phyloP scores from a whole-genome alignment of 208 protist species.

The Leishmania major region DNA sequence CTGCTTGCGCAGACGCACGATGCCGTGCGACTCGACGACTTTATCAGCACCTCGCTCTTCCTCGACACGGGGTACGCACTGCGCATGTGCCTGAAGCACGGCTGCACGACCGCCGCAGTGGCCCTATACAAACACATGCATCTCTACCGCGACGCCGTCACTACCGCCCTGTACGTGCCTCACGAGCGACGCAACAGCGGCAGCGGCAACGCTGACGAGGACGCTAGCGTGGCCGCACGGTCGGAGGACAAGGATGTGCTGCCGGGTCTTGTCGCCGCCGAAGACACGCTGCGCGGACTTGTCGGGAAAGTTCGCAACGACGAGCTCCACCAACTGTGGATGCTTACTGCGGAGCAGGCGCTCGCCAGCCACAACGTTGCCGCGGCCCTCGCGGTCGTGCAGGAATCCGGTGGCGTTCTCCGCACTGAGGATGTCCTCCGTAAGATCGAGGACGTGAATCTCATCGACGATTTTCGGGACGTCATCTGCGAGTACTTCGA shows the following conservation, averaged over 20 bases:
- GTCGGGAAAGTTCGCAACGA: slow-evolving; percentile 59
- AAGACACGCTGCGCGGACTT: slow-evolving; percentile 75
- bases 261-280: slow-evolving; percentile 68
- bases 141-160: slow-evolving; percentile 96
- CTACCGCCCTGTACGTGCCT: slow-evolving; percentile 64
- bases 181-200: background rate
- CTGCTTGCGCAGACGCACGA: slow-evolving; percentile 87
- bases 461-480: slow-evolving; percentile 95
- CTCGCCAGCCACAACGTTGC: slow-evolving; percentile 82
- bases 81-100: slow-evolving; percentile 82
- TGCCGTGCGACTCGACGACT: slow-evolving; percentile 69
- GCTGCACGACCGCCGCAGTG: slow-evolving; percentile 78
- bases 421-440: slow-evolving; percentile 96
- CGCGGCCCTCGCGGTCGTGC: slow-evolving; percentile 74
- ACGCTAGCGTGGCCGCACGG: too few species aligned
- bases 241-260: slow-evolving; percentile 22
- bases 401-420: slow-evolving; percentile 73
- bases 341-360: slow-evolving; percentile 88
- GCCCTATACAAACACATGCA: slow-evolving; percentile 91
- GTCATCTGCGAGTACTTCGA: slow-evolving; percentile 93
- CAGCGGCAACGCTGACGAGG: background rate
- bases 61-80: slow-evolving; percentile 94
- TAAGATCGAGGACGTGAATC: slow-evolving; percentile 91
- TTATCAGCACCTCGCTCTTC: slow-evolving; percentile 74
- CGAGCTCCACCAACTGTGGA: slow-evolving; percentile 93